Evolutionary conservation across 331 rosid genomes (phyloP), one percentile per base, ranked within the genome.

Genomic region (Malus hybrid): DNA sequence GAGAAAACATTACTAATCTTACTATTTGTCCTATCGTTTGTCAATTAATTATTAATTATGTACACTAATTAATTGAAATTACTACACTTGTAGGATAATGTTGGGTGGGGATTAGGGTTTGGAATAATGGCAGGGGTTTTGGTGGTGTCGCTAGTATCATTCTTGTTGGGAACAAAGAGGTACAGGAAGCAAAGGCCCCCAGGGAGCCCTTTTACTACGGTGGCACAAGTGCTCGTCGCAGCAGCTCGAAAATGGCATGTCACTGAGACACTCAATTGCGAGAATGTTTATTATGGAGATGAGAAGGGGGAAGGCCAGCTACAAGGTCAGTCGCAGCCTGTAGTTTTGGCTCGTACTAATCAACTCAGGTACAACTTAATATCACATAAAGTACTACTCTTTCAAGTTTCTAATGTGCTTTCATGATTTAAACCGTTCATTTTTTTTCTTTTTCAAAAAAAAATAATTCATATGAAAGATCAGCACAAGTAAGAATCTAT

Each of bases 51-150:
- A 39, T 39, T 9, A 39, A 39, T 36, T 36, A 36, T 9, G 46
- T 34, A 39, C 46, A 39, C 46, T 39, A 39, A 39, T 39, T 39
- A 39, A 39, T 39, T 39, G 46, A 39, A 39, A 39, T 39, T 10
- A 39, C 46, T 9, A 10, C 12, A 5, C 0, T 32, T 44, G 57
- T 72, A 89, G 91, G 89, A 86, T 69, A 86, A 87, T 67, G 83
- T 82, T 67, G 88, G 95, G 80, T 89, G 95, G 95, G 87, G 44
- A 11, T 74, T 81, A 69, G 89, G 92, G 10, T 69, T 84, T 16
- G 85, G 89, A 58, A 80, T 86, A 22, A 61, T 84, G 78, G 80
- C 64, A 30, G 76, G 11, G 36, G 34, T 72, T 13, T 13, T 87
- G 69, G 85, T 80, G 3, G 42, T 78, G 33, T 88, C 90, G 8